Evolutionary conservation across 1,284 basidiomycete genomes (phyloP).

Genomic region (Pseudozyma sp.): DNA sequence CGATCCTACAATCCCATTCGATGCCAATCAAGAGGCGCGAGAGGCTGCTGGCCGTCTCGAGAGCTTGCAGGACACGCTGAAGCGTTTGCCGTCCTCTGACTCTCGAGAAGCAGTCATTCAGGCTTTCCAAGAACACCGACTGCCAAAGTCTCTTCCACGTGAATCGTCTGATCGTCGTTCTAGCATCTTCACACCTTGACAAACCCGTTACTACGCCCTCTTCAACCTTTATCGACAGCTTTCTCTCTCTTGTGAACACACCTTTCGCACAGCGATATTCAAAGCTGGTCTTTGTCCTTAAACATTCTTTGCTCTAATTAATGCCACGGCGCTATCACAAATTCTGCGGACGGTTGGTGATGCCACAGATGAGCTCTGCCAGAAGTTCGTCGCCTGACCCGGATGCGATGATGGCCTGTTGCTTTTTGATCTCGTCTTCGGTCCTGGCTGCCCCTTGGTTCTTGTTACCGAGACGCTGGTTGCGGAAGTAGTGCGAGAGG

Average conservation of each 20-base stretch:
- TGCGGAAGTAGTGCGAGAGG: constrained; percentile 60
- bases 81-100: background rate
- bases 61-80: background rate
- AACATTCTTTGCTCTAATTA: background rate
- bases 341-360: constrained; percentile 33
- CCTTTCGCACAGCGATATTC: constrained; percentile 1
- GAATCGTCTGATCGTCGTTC: background rate
- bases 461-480: constrained; percentile 48
- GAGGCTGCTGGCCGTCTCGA: background rate
- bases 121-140: background rate
- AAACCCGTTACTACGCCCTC: no score
- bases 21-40: background rate
- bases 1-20: background rate
- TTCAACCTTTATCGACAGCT: no score
- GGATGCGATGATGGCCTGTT: constrained; percentile 43
- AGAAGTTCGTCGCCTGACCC: constrained; percentile 48
- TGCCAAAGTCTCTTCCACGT: background rate
- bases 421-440: constrained; percentile 43
- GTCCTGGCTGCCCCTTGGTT: constrained; percentile 9
- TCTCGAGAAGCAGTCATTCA: background rate
- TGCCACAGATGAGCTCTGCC: constrained; percentile 45
- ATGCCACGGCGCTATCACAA: background rate
- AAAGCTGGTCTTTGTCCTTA: background rate
- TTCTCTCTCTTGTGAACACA: no score
- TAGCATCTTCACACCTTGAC: background rate